Evolutionary conservation across 495 filamentous ascomycete species (phyloP), one percentile per base, ranked within the genome.

Genomic region (Tuber microsphaerosporum): DNA sequence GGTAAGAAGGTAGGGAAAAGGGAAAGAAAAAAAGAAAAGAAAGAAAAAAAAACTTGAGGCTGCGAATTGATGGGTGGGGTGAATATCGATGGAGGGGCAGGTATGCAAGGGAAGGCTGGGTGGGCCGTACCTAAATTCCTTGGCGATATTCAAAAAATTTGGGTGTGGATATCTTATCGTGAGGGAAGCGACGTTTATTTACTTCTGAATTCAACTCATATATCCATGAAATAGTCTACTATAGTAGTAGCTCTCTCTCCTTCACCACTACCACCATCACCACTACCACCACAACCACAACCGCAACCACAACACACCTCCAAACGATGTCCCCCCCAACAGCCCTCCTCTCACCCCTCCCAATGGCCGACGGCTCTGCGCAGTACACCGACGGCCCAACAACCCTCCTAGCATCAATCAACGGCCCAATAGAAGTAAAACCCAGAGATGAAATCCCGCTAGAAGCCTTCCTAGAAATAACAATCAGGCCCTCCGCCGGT

Each of bases 401-500:
- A 84, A 90, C 89, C 71, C 88, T 98, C 76, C 88, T 95, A 70
- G 92, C 90, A 73, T 90, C 92, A 19, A 93, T 96, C 76, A 97
- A 94, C 83, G 95, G 93, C 0, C 95, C 95, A n/a, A 87, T 83
- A 81, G 81, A 83, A 71, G 78, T 82, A 19, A 74, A 76, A 19
- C 69, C 77, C 31, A 81, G 81, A 45, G 81, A 83, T 37, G 81
- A 82, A 71, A 75, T 77, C 26, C 81, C 81, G 51, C 74, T 79
- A 84, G 93, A 97, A 85, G 92, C 95, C 39, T 90, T 90, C 71
- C 86, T 99, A 73, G 95, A 98, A 83, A 92, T 98, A 44, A 90
- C 93, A 83, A 89, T 99, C 78, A 90, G 94, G 83, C 94, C 94
- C 45, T 90, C 91, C 61, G 88, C 88, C 76, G 93, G 94, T 71